phyloP scores from a whole-genome alignment of 2,329 filamentous ascomycete species.

The Cercospora sesami region DNA sequence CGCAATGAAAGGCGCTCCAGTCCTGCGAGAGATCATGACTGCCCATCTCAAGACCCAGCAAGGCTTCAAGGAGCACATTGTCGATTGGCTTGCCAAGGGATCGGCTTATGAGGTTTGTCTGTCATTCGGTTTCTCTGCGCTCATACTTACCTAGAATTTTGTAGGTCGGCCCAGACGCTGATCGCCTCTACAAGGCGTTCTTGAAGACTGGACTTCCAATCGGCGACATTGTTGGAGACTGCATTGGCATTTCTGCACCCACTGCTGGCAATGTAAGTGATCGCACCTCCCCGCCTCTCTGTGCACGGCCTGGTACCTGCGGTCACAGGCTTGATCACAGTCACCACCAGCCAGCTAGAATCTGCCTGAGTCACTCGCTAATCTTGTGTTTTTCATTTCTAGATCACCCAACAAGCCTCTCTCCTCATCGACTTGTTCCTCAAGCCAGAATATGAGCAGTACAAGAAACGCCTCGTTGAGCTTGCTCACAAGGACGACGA shows the following conservation, averaged over 20 bases:
- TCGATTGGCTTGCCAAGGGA: conserved; percentile 53
- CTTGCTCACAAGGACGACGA: conserved; percentile 49
- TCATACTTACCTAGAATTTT: not conserved
- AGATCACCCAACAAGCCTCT: conserved; percentile 54
- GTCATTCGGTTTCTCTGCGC: not conserved
- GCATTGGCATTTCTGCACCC: conserved; percentile 53
- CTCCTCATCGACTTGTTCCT: conserved; percentile 56
- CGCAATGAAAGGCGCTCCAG: conserved; percentile 43
- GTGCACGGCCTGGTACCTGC: too few relatives aligned
- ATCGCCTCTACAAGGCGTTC: conserved; percentile 54
- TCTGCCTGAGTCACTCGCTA: not conserved
- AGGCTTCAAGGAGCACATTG: conserved; percentile 45
- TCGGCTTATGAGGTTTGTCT: conserved; percentile 44
- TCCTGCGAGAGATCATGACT: conserved; percentile 46
- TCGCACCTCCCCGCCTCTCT: not conserved
- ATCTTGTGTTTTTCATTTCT: not conserved
- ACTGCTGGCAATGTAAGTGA: conserved; percentile 46
- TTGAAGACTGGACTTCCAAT: conserved; percentile 49
- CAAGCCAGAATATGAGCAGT: conserved; percentile 51
- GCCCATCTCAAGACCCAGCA: conserved; percentile 50
- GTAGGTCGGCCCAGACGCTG: conserved; percentile 50
- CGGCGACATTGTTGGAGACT: conserved; percentile 53
- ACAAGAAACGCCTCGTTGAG: conserved; percentile 54
- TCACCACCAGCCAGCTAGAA: not conserved
- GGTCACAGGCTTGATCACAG: not conserved